Evolutionary conservation across 1,284 basidiomycete genomes (phyloP).

Genomic region (Cystobasidiaceae sp.): DNA sequence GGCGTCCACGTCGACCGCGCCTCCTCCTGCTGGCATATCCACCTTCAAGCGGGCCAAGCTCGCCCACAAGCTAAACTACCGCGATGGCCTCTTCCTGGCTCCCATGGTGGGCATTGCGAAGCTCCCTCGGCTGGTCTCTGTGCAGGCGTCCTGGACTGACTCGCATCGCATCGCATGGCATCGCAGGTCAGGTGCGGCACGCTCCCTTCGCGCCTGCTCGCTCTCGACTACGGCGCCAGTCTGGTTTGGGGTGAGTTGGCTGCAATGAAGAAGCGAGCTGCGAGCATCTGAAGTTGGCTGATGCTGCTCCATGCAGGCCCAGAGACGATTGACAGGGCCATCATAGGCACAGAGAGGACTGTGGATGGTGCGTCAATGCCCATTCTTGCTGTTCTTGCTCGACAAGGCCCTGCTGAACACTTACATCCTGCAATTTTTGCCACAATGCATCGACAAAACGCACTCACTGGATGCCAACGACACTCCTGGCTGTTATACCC

Average conservation of each 20-base stretch:
- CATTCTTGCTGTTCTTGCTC: neutral
- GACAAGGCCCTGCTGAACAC: conserved; percentile 43
- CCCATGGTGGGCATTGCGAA: too few species aligned
- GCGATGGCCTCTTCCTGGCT: conserved; percentile 55
- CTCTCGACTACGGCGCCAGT: conserved; percentile 86
- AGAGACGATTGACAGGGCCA: conserved; percentile 93
- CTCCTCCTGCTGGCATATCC: neutral
- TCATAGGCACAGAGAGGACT: conserved; percentile 72
- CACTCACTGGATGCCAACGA: too few species aligned
- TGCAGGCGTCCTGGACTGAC: too few species aligned
- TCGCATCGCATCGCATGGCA: too few species aligned
- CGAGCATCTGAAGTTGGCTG: neutral
- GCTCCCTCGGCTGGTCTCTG: too few species aligned
- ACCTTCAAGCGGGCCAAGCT: conserved; percentile 33
- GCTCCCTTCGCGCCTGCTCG: conserved; percentile 74
- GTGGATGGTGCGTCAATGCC: conserved; percentile 76
- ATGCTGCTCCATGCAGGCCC: too few species aligned
- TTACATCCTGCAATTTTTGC: conserved; percentile 7
- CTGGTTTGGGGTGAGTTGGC: conserved; percentile 74
- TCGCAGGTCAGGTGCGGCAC: conserved; percentile 32
- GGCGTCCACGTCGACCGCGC: neutral
- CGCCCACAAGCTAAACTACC: conserved; percentile 34
- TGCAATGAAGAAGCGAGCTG: neutral
- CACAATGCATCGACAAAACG: too few species aligned
- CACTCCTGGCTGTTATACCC: neutral